Evolutionary conservation across 495 filamentous ascomycete species (phyloP).

Genomic region (Neurospora tetraspora): DNA sequence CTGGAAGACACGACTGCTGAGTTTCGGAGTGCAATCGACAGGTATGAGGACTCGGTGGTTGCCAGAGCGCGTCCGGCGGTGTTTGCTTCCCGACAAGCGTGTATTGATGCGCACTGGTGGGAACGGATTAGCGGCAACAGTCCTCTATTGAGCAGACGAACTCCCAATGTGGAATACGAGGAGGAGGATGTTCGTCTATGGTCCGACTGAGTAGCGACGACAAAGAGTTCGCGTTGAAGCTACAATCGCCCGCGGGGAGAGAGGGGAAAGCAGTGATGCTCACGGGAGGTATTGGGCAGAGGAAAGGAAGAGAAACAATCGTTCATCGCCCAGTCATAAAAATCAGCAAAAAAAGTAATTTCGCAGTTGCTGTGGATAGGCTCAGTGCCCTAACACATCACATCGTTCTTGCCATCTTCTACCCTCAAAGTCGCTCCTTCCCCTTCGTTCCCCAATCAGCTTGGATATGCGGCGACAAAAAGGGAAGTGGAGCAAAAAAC

Average conservation of each 20-base stretch:
- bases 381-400: neutral
- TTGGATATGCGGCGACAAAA: neutral
- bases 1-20: neutral
- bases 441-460: neutral
- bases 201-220: neutral
- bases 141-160: conserved; percentile 24
- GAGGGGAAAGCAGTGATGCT: neutral
- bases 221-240: neutral
- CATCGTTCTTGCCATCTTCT: neutral
- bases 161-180: conserved; percentile 20
- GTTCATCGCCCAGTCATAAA: neutral
- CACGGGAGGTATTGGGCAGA: neutral
- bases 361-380: neutral
- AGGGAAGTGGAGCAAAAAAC: neutral
- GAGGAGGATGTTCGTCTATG: conserved; percentile 3
- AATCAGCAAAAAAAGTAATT: neutral
- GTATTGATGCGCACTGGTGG: conserved; percentile 54
- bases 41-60: conserved; percentile 45
- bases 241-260: neutral
- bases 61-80: conserved; percentile 40
- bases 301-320: neutral
- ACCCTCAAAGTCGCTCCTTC: neutral
- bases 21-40: conserved; percentile 26
- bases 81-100: conserved; percentile 47
- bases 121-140: conserved; percentile 20